Conservation (phyloP, 2,329 filamentous ascomycete genomes). For the Polytolypa hystricis region DNA sequence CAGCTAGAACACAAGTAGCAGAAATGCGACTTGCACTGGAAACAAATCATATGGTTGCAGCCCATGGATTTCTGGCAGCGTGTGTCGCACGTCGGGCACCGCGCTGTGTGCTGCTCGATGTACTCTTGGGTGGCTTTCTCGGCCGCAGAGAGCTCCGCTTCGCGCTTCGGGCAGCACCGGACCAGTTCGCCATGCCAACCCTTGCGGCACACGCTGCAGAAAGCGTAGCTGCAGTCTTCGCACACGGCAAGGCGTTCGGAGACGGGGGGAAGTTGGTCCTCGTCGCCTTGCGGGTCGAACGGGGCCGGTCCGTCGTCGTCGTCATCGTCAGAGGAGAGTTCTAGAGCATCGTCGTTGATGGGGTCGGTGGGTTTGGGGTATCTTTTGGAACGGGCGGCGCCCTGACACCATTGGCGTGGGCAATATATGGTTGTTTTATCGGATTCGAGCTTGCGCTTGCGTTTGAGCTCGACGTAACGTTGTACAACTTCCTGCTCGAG, state of each 20-base stretch:
- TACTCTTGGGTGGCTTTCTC: slow-evolving; percentile 83
- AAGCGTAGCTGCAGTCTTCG: slow-evolving; percentile 79
- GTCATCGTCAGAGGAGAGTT: slow-evolving; percentile 41
- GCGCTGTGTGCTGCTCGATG: slow-evolving; percentile 66
- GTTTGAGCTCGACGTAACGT: slow-evolving; percentile 79
- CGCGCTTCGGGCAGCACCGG: slow-evolving; percentile 55
- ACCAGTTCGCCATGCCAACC: slow-evolving; percentile 90
- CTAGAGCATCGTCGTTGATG: slow-evolving; percentile 37
- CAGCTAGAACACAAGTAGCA: slow-evolving; percentile 91
- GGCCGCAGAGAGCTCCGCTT: slow-evolving; percentile 64
- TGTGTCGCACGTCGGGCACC: slow-evolving; percentile 77
- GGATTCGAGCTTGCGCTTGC: slow-evolving; percentile 83
- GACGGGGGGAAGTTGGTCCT: slow-evolving; percentile 34
- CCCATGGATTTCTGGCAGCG: slow-evolving; percentile 84
- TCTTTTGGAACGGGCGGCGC: slow-evolving; percentile 65
- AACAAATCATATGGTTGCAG: slow-evolving; percentile 96
- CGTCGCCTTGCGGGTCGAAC: slow-evolving; percentile 35
- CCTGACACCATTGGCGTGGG: slow-evolving; percentile 84
- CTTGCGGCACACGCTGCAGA: slow-evolving; percentile 62
- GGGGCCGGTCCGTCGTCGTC: slow-evolving; percentile 27
- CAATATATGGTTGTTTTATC: slow-evolving; percentile 91
- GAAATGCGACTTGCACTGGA: slow-evolving; percentile 80
- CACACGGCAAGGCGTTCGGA: slow-evolving; percentile 70
- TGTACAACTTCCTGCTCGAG: slow-evolving; percentile 61
- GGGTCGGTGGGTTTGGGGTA: slow-evolving; percentile 61